Evolutionary conservation across 2,329 filamentous ascomycete genomes (phyloP).

Genomic region (Plenodomus lindquistii): DNA sequence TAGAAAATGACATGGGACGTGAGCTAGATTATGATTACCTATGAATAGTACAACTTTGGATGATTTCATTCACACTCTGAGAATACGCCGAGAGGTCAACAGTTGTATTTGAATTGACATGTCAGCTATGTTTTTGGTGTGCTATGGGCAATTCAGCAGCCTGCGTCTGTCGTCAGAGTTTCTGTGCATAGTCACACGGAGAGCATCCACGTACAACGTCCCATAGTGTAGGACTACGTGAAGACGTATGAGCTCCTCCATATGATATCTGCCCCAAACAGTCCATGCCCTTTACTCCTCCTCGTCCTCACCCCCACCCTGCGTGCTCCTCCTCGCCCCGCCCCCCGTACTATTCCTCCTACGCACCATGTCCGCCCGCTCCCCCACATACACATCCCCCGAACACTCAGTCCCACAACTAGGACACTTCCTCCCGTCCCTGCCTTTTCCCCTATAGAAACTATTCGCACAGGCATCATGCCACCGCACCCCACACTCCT

Average conservation of each 20-base stretch:
- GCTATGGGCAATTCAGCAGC: too few species aligned
- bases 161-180: too few species aligned
- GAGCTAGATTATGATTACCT: background rate
- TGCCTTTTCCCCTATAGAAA: conserved; percentile 28
- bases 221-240: too few species aligned
- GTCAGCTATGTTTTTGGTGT: too few species aligned
- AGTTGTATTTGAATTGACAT: too few species aligned
- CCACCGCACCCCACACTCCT: conserved; percentile 35
- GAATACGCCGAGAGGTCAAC: too few species aligned
- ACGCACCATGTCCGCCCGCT: conserved; percentile 29
- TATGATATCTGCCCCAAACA: too few species aligned
- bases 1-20: background rate
- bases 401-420: conserved; percentile 35
- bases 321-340: conserved; percentile 5
- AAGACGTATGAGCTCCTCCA: too few species aligned
- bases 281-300: conserved; percentile 1
- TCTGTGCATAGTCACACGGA: too few species aligned
- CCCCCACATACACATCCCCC: conserved; percentile 57
- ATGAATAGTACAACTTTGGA: background rate
- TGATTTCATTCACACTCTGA: background rate
- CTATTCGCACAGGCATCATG: conserved; percentile 41
- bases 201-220: too few species aligned
- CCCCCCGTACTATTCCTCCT: conserved; percentile 11
- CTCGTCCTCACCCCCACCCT: conserved; percentile 8
- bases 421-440: conserved; percentile 32